Percentiles rank a stretch among this genome's conserved stretches.
phyloP scores from a whole-genome alignment of 306 rosid genomes.

The Acmispon strigosus region DNA sequence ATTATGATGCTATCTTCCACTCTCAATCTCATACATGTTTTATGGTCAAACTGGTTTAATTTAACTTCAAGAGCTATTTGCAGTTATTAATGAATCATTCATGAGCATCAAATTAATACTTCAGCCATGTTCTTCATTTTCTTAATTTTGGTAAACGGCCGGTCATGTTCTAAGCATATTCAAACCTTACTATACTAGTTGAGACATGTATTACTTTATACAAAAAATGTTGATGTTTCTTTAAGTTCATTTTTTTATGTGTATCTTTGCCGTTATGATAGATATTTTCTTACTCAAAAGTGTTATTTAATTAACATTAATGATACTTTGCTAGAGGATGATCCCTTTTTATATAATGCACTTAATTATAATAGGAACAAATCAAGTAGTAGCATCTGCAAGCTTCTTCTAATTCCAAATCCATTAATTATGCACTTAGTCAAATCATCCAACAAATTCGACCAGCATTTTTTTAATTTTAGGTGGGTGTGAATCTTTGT shows the following conservation, averaged over 20 bases:
- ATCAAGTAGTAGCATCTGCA: background rate
- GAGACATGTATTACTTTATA: conserved; percentile 2
- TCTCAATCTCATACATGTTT: background rate
- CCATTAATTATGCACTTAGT: background rate
- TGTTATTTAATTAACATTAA: background rate
- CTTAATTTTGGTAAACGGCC: conserved; percentile 35
- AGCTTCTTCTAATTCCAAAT: background rate
- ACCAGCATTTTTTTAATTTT: background rate
- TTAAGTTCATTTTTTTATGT: background rate
- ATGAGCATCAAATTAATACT: conserved; percentile 29
- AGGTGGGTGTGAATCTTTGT: conserved; percentile 13
- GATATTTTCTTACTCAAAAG: conserved; percentile 27
- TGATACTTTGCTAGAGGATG: background rate
- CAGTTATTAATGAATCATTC: conserved; percentile 14
- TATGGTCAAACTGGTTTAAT: conserved; percentile 28
- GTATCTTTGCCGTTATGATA: conserved; percentile 31
- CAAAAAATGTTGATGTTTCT: background rate
- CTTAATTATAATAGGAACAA: background rate
- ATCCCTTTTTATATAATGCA: background rate
- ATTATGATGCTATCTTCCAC: conserved; percentile 8
- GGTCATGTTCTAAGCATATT: conserved; percentile 48
- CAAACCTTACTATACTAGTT: background rate
- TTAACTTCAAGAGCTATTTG: background rate
- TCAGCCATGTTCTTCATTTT: conserved; percentile 50
- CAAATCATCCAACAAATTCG: background rate